phyloP scores from a whole-genome alignment of 805 yeast species.

The Wickerhamiella sorbophila region DNA sequence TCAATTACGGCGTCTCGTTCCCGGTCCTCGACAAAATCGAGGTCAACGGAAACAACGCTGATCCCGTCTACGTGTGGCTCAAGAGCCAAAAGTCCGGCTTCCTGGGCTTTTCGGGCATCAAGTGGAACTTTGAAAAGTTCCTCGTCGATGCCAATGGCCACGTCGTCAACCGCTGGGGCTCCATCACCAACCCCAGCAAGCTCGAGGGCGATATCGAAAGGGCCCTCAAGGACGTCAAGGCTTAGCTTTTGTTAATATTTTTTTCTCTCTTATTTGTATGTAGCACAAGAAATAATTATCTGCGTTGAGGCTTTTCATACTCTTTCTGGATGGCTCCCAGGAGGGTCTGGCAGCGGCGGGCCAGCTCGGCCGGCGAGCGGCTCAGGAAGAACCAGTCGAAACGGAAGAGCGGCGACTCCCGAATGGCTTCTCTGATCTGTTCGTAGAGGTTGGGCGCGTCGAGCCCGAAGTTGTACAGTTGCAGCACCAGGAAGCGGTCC shows the following conservation, averaged over 20 bases:
- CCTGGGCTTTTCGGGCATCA: conserved; percentile 56
- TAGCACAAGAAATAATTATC: too few species aligned
- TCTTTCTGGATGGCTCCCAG: conserved; percentile 65
- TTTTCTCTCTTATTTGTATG: too few species aligned
- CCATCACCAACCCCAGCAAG: conserved; percentile 51
- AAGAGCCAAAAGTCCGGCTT: conserved; percentile 46
- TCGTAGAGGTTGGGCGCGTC: conserved; percentile 72
- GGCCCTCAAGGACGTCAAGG: conserved; percentile 33
- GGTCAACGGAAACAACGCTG: conserved; percentile 73
- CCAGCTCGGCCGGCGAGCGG: conserved; percentile 60
- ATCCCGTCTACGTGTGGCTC: conserved; percentile 66
- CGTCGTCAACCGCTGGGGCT: conserved; percentile 47
- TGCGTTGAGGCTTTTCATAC: conserved; percentile 18
- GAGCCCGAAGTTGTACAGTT: conserved; percentile 65
- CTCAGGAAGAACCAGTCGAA: conserved; percentile 81
- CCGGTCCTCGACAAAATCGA: conserved; percentile 77
- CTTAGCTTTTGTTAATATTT: too few species aligned
- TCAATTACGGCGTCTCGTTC: conserved; percentile 83
- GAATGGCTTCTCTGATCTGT: conserved; percentile 55
- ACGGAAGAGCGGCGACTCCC: conserved; percentile 62
- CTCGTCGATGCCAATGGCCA: conserved; percentile 42
- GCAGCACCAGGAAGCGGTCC: conserved; percentile 73
- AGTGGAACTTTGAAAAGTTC: conserved; percentile 76
- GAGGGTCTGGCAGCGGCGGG: conserved; percentile 69
- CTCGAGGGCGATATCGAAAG: conserved; percentile 46